Percentiles rank a stretch among this genome's conserved stretches.
These are phyloP conservation scores for Boletus semigastroideus DNA, from an alignment of 1,284 basidiomycete species.

Conservation along the genomic window DNA sequence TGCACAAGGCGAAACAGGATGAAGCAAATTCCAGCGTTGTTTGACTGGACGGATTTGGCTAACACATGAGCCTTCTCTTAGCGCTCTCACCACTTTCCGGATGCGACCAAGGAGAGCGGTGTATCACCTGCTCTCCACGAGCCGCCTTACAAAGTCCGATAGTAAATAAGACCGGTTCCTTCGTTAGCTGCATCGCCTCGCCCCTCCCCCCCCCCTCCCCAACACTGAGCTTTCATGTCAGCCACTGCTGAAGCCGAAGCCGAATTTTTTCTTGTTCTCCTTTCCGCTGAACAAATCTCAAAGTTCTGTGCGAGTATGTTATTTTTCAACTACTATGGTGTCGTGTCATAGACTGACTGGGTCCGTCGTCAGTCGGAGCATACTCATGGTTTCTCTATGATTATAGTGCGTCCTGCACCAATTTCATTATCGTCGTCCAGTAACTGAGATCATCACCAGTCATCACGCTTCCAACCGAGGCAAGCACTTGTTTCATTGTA, in stretches of 20 bases:
- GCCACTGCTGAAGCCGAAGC: background rate
- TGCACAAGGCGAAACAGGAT: background rate
- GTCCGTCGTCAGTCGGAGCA: constrained; percentile 1
- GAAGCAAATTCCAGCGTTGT: background rate
- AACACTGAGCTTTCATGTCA: background rate
- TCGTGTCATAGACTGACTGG: background rate
- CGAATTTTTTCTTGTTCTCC: background rate
- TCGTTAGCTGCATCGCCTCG: background rate
- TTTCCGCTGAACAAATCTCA: background rate
- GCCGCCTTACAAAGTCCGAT: background rate
- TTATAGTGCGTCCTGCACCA: background rate
- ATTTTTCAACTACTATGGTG: background rate
- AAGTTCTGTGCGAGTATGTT: constrained; percentile 1
- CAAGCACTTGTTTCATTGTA: background rate
- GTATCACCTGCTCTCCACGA: background rate
- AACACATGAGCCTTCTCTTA: background rate
- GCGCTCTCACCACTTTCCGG: background rate
- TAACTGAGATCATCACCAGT: background rate
- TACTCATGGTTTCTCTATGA: constrained; percentile 4
- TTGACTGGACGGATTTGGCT: background rate
- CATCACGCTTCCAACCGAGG: background rate
- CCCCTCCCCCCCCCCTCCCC: background rate
- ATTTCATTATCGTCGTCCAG: no score
- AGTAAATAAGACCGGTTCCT: background rate
- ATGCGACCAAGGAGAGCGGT: background rate